Evolutionary conservation across 192 early-diverging fungal species (phyloP).

Genomic region (Chytriomyces hyalinus): DNA sequence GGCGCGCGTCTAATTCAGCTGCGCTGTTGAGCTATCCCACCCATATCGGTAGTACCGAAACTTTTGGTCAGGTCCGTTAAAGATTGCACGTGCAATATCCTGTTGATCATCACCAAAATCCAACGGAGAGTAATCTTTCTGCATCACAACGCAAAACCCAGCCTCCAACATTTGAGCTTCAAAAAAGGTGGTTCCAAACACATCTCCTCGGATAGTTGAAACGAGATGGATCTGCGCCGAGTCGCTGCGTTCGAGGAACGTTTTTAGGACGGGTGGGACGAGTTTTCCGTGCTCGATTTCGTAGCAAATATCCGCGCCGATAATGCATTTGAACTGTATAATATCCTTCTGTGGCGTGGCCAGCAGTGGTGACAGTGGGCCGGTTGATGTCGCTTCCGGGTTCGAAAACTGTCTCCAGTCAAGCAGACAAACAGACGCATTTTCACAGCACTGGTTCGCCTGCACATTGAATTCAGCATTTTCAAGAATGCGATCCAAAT

Average conservation of each 20-base stretch:
- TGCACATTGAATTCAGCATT: background rate
- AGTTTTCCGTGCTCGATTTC: constrained; percentile 13
- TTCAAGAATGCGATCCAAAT: constrained; percentile 1
- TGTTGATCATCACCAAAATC: background rate
- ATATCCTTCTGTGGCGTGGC: background rate
- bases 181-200: background rate
- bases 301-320: constrained; percentile 23
- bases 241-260: background rate
- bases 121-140: background rate
- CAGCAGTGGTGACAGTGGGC: background rate
- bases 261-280: constrained; percentile 14
- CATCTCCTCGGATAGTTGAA: constrained; percentile 1
- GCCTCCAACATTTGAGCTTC: background rate
- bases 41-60: background rate
- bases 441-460: background rate
- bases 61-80: background rate
- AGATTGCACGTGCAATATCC: background rate
- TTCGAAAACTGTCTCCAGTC: constrained; percentile 7
- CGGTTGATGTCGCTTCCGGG: background rate
- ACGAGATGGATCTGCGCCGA: background rate
- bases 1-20: too few species aligned
- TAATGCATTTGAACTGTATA: constrained; percentile 2
- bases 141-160: background rate
- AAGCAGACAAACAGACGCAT: background rate
- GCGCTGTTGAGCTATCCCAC: too few species aligned